Base-by-base conservation (phyloP, 1,284 basidiomycete genomes). In the Cutaneotrichosporon sp. region DNA sequence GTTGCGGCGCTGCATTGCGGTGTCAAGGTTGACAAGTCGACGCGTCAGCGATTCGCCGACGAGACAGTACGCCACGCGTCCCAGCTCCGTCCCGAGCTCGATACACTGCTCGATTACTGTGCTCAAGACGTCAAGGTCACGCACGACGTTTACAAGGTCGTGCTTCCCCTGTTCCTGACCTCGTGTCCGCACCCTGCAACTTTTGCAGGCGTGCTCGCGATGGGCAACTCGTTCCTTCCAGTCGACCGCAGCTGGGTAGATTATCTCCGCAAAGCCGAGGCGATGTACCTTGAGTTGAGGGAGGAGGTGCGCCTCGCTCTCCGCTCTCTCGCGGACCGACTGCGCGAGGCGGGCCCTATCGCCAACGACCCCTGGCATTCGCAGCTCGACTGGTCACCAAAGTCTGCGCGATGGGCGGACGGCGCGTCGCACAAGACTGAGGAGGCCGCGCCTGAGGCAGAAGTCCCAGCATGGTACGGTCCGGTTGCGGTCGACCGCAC, bases 361-460 rank as follows among this genome's bases (percentile, higher is more conserved):
- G 86, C 86, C 69, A 83, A 86, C 1, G 90, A 96, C 77, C 86
- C 88, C 2, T 99, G 95, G 95, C 81, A 93, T 18, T 86, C 84
- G 56, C 97, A 99, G 77, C 83, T 99, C 60, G 95, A 99, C 77
- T 99, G 96, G 96, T 88, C 90, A 2, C 92, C 92, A 0, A 98
- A 98, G 79, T 83, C 86, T 2, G 87, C 89, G n/a, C 87, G 89
- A 72, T 82, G 81, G 79, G n/a, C 70, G 1, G 73, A 75, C 31
- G 67, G 64, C 21, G 55, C 56, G 38, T 56, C 31, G 10, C 34
- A 36, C 34, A 51, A 31, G 14, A 5, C 42, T 7, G 9, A 47
- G 49, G 7, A 7, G 26, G 31, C 46, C 16, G 40, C 46, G 2
- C 21, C 18, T 5, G 22, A 9, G 14, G 22, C 46, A 11, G 18